phyloP scores from a whole-genome alignment of 805 yeast genomes.

The Saccharomycopsis amapae region DNA sequence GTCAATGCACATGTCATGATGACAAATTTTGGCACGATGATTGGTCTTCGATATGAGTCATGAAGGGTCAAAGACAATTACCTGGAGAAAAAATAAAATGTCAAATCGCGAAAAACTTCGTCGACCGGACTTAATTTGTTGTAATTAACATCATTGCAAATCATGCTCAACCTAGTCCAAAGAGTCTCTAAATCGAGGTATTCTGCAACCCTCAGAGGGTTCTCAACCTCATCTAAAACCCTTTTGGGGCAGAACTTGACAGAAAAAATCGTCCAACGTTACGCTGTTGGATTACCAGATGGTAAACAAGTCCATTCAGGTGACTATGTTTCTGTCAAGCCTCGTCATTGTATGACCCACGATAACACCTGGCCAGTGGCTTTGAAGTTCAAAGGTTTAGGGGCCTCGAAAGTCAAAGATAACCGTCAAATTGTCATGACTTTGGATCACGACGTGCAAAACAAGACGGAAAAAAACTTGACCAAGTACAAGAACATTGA shows the following conservation, averaged over 20 bases:
- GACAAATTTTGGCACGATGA: background rate
- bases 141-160: no score
- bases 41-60: background rate
- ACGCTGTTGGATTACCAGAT: conserved; percentile 78
- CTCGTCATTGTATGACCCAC: conserved; percentile 98
- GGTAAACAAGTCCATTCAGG: conserved; percentile 78
- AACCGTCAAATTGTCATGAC: conserved; percentile 93
- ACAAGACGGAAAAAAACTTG: conserved; percentile 80
- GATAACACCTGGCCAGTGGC: conserved; percentile 99
- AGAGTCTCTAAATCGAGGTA: no score
- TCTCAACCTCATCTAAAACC: background rate
- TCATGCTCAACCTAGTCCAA: no score
- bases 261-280: conserved; percentile 90
- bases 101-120: no score
- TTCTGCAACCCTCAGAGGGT: no score
- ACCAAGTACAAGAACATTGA: conserved; percentile 85
- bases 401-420: conserved; percentile 77
- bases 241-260: conserved; percentile 66
- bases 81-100: no score
- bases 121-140: no score
- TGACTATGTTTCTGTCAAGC: conserved; percentile 90
- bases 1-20: no score
- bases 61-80: background rate
- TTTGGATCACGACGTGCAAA: conserved; percentile 96
- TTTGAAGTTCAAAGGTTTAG: conserved; percentile 88